Base-by-base conservation (phyloP, 2,329 filamentous ascomycete genomes). In the Lachnellula willkommii region DNA sequence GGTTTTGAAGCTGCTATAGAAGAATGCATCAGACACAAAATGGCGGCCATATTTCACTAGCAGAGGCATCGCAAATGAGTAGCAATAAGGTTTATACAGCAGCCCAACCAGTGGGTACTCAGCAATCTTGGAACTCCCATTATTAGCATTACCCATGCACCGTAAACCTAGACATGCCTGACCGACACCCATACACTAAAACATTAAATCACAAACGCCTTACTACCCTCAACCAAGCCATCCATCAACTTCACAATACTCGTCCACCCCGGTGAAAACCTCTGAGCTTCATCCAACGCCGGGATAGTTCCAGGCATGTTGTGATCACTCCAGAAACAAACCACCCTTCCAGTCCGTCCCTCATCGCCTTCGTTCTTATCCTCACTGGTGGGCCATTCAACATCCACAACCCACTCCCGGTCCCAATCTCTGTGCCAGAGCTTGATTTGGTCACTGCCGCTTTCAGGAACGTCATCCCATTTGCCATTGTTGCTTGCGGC, bases 241-340 rank as follows among this genome's bases (percentile, higher is more conserved):
- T 91, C 87, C 26, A 78, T 78, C 60, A 82, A 73, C 74, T 96
- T 96, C 4, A 84, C 85, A 28, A 91, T 77, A 9, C 86, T 85
- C 6, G 84, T 83, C 94, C 94, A 99, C 4, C 77, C 75, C 0
- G 94, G 94, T 63, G 85, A 79, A 72, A 85, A 96, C 69, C 85
- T 80, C 63, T 81, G 75, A 49, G 89, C 77, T 72, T 97, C 92
- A 64, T 94, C 88, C 51, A 93, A 80, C 1, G 92, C 92, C 0
- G 93, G 92, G 48, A 97, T 91, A 1, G 79, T 78, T 3, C 83
- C 86, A 2, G 73, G 71, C 37, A 75, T 74, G 66, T 96, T 96
- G 46, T 82, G 85, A 73, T 99, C 94, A 65, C 87, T 90, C 91
- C 92, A 97, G 35, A 89, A 76, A 72, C 94, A 97, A 15, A 86